Evolutionary conservation across 1,139 yeast genomes (phyloP).

Genomic region (Blastobotrys buckinghamii): DNA sequence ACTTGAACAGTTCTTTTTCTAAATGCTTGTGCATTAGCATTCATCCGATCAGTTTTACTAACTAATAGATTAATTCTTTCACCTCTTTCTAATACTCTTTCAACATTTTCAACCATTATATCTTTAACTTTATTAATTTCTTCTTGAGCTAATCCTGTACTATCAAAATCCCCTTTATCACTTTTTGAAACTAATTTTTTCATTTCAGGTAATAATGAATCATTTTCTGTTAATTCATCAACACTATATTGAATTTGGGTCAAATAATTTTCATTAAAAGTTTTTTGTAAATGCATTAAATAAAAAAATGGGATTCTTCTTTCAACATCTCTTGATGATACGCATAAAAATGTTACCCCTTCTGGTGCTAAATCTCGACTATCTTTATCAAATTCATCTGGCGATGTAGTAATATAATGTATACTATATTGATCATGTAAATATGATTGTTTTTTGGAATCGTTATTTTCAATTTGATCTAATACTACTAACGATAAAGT

Average conservation of each 20-base stretch:
- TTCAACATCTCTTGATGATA: constrained; percentile 26
- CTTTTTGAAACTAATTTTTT: constrained; percentile 20
- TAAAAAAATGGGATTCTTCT: constrained; percentile 33
- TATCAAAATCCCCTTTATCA: constrained; percentile 26
- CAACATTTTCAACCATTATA: constrained; percentile 39
- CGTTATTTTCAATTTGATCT: constrained; percentile 24
- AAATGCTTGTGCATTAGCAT: constrained; percentile 62
- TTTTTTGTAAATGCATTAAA: constrained; percentile 28
- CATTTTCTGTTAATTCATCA: constrained; percentile 7
- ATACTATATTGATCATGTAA: constrained; percentile 31
- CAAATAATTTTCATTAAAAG: constrained; percentile 19
- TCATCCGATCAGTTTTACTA: constrained; percentile 74
- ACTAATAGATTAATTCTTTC: constrained; percentile 71
- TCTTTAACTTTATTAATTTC: constrained; percentile 38
- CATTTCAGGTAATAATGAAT: constrained; percentile 16
- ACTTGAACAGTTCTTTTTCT: constrained; percentile 64
- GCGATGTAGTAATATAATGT: constrained; percentile 31
- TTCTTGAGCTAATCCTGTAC: constrained; percentile 29
- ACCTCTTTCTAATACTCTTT: constrained; percentile 62
- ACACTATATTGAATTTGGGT: constrained; percentile 3
- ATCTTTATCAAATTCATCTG: constrained; percentile 5
- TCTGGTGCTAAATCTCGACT: constrained; percentile 1
- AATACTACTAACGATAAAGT: constrained; percentile 27
- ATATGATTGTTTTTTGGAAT: constrained; percentile 26
- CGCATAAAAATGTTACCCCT: constrained; percentile 30